Conservation (phyloP, 2,329 filamentous ascomycete species). For the Tolypocladium ophioglossoides region DNA sequence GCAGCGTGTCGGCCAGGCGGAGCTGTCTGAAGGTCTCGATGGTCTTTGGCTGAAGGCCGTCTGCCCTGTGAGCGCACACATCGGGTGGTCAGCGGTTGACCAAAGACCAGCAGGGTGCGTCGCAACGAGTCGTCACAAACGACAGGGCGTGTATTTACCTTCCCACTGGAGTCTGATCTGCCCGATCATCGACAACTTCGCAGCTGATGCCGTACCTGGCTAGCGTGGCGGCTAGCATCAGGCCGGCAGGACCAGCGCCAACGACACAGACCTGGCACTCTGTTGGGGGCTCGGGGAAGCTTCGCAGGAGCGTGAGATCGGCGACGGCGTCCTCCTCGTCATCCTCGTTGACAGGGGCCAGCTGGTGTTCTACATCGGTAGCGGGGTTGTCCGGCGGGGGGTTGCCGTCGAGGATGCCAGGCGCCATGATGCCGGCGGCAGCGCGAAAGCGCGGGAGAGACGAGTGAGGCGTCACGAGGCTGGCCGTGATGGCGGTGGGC, state of each 20-base stretch:
- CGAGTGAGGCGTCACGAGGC: neutral
- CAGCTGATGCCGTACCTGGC: conserved; percentile 56
- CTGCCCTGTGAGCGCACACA: conserved; percentile 35
- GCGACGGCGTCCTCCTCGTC: conserved; percentile 27
- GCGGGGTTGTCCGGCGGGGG: conserved; percentile 1
- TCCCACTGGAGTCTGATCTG: conserved; percentile 57
- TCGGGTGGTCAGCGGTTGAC: conserved; percentile 3
- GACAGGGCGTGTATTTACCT: conserved; percentile 19
- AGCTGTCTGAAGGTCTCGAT: conserved; percentile 69
- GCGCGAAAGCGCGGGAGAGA: neutral
- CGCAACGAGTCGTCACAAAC: neutral
- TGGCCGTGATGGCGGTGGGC: neutral
- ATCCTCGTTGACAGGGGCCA: conserved; percentile 10
- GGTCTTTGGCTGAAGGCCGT: conserved; percentile 67
- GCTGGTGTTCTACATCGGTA: conserved; percentile 6
- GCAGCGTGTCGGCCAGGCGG: conserved; percentile 56
- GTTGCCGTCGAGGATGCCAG: conserved; percentile 7
- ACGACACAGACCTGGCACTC: conserved; percentile 40
- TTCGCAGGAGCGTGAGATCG: conserved; percentile 36
- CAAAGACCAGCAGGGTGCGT: neutral
- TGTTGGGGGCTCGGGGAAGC: conserved; percentile 34
- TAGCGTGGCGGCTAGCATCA: conserved; percentile 45
- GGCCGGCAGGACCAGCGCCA: conserved; percentile 44
- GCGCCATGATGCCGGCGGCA: conserved; percentile 7
- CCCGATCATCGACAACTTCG: conserved; percentile 57